These are phyloP conservation scores for Talaromyces sp. DNA, from an alignment of 2,329 filamentous ascomycete species.

Conservation along the genomic window DNA sequence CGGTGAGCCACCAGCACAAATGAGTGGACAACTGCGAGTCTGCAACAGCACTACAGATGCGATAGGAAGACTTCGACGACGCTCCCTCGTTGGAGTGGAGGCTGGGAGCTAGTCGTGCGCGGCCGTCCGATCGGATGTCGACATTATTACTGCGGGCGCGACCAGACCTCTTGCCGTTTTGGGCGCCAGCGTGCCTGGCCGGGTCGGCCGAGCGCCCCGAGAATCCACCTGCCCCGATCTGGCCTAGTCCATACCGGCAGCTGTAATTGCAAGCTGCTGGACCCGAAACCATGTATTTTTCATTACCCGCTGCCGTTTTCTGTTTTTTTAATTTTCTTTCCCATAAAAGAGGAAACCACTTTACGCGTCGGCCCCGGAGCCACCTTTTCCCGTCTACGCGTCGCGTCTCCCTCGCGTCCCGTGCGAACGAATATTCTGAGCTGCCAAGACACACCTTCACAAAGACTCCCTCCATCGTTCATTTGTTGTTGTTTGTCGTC, in stretches of 20 bases:
- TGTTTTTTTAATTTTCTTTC: neutral
- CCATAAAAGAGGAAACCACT: constrained; percentile 23
- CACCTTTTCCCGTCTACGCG: constrained; percentile 19
- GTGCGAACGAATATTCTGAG: constrained; percentile 1
- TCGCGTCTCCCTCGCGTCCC: constrained; percentile 22
- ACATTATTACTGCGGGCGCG: neutral
- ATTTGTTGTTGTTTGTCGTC: neutral
- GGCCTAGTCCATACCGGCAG: neutral
- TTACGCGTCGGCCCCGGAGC: constrained; percentile 25
- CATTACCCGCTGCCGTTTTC: neutral
- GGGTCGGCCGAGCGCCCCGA: neutral
- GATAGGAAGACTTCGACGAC: neutral
- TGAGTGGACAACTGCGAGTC: neutral
- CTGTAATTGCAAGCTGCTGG: neutral
- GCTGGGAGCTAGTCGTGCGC: neutral
- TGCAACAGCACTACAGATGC: neutral
- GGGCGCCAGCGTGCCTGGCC: neutral
- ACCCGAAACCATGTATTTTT: neutral
- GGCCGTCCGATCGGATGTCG: neutral
- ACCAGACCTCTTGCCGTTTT: constrained; percentile 5
- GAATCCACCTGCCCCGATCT: neutral
- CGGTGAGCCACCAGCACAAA: neutral
- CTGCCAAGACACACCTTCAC: constrained; percentile 16
- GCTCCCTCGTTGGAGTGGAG: constrained; percentile 1
- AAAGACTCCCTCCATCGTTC: neutral